A percentile compares a stretch with the other conserved stretches of the same genome.
Evolutionary conservation across 2,329 filamentous ascomycete species (phyloP).

Genomic region (Paecilomyces niveus): DNA sequence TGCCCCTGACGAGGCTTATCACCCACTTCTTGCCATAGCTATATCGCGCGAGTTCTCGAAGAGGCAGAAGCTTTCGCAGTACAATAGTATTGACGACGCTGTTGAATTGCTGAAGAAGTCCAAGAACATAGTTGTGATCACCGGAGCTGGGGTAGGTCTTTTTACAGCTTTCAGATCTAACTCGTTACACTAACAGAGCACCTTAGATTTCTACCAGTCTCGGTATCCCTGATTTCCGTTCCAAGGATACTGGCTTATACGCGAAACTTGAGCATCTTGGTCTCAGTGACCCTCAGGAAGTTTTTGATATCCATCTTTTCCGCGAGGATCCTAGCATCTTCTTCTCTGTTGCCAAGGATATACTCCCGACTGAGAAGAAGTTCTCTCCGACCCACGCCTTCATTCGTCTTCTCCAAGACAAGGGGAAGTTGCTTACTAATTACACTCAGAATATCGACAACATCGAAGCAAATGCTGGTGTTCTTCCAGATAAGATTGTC

Average conservation of each 20-base stretch:
- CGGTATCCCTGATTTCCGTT: conserved; percentile 94
- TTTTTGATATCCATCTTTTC: conserved; percentile 88
- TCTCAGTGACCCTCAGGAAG: conserved; percentile 78
- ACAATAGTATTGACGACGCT: conserved; percentile 84
- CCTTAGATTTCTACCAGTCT: conserved; percentile 79
- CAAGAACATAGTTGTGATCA: conserved; percentile 85
- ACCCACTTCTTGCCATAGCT: conserved; percentile 65
- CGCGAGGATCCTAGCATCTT: conserved; percentile 81
- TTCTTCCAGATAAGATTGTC: conserved; percentile 72
- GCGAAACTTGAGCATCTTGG: conserved; percentile 74
- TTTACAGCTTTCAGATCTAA: not conserved
- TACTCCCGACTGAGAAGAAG: conserved; percentile 70
- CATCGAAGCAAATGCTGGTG: conserved; percentile 79
- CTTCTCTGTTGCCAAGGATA: conserved; percentile 85
- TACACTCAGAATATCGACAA: conserved; percentile 99
- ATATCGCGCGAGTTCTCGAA: conserved; percentile 75
- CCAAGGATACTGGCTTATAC: conserved; percentile 87
- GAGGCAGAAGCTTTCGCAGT: conserved; percentile 68
- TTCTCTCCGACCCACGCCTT: conserved; percentile 93
- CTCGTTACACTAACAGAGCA: conserved; percentile 3
- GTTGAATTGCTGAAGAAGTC: conserved; percentile 66
- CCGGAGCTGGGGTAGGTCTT: conserved; percentile 65
- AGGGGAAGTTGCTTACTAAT: conserved; percentile 85
- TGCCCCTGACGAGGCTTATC: conserved; percentile 65
- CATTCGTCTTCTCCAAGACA: conserved; percentile 79